Evolutionary conservation across 2,329 filamentous ascomycete species (phyloP).

Genomic region (Monosporascus cannonballus): DNA sequence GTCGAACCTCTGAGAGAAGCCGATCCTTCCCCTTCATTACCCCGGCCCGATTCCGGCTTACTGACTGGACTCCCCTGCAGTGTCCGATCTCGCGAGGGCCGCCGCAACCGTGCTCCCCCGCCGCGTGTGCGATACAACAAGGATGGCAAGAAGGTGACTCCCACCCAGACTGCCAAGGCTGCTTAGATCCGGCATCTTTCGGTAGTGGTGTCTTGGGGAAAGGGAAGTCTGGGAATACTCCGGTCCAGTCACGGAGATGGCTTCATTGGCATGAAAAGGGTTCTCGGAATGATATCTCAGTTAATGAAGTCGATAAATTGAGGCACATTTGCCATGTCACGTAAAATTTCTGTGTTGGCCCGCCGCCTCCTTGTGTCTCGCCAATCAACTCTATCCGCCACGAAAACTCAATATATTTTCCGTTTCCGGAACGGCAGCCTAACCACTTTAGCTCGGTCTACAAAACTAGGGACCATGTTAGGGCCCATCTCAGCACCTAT

Average conservation of each 20-base stretch:
- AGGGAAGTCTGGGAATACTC: conserved; percentile 15
- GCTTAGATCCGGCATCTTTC: conserved; percentile 23
- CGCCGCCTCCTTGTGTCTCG: not conserved
- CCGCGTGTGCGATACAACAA: conserved; percentile 99
- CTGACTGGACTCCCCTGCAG: conserved; percentile 49
- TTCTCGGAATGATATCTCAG: conserved; percentile 26
- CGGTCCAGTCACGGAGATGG: conserved; percentile 22
- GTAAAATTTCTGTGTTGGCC: not conserved
- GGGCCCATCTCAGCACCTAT: no score
- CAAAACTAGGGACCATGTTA: no score
- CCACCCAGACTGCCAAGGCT: conserved; percentile 70
- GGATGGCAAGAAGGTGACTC: conserved; percentile 99
- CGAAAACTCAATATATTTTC: no score
- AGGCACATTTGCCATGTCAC: conserved; percentile 18
- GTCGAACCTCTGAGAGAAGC: conserved; percentile 35
- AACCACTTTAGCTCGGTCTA: no score
- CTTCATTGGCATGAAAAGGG: conserved; percentile 23
- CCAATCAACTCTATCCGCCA: not conserved
- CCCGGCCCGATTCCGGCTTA: conserved; percentile 17
- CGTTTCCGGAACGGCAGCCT: no score
- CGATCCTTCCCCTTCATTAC: conserved; percentile 17
- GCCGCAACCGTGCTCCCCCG: conserved; percentile 97
- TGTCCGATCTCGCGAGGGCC: conserved; percentile 93
- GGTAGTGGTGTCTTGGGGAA: conserved; percentile 18
- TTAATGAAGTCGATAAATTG: conserved; percentile 28